phyloP scores from a whole-genome alignment of 352 stramenopile genomes.

The Pythium utonaiense region DNA sequence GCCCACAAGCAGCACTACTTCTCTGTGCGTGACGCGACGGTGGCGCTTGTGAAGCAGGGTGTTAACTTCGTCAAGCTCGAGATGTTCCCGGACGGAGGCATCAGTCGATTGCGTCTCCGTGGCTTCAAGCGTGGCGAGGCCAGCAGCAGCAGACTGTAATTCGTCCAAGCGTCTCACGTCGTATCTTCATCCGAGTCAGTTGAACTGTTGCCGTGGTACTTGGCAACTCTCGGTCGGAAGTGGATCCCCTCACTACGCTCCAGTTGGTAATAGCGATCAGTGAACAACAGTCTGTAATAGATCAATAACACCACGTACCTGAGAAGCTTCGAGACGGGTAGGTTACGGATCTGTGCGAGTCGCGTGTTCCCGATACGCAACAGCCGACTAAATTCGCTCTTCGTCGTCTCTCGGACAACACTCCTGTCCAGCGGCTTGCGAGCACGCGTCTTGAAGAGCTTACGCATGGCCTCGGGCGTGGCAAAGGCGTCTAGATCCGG shows the following conservation, averaged over 20 bases:
- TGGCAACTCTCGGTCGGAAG: not conserved
- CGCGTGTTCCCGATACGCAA: constrained; percentile 5
- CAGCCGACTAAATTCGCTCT: not conserved
- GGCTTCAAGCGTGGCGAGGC: constrained; percentile 45
- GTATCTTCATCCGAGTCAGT: not conserved
- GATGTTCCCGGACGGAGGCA: constrained; percentile 93
- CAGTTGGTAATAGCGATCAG: not conserved
- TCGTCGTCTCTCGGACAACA: not conserved
- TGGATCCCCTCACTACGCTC: constrained; percentile 3
- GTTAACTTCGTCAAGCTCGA: constrained; percentile 92
- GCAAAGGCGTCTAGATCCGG: constrained; percentile 7
- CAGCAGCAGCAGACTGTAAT: constrained; percentile 11
- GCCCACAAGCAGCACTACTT: constrained; percentile 89
- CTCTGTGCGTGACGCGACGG: constrained; percentile 41
- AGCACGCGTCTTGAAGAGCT: not conserved
- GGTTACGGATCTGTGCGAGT: constrained; percentile 9
- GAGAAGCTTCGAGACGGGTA: constrained; percentile 12
- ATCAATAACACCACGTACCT: not conserved
- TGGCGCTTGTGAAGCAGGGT: constrained; percentile 49
- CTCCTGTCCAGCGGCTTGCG: not conserved
- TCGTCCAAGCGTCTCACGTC: not conserved
- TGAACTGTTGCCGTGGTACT: not conserved
- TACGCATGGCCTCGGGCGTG: constrained; percentile 9
- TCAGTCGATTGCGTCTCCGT: constrained; percentile 88
- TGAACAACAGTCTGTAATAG: not conserved